phyloP scores from a whole-genome alignment of 805 yeast genomes.

The Blastobotrys parvus region DNA sequence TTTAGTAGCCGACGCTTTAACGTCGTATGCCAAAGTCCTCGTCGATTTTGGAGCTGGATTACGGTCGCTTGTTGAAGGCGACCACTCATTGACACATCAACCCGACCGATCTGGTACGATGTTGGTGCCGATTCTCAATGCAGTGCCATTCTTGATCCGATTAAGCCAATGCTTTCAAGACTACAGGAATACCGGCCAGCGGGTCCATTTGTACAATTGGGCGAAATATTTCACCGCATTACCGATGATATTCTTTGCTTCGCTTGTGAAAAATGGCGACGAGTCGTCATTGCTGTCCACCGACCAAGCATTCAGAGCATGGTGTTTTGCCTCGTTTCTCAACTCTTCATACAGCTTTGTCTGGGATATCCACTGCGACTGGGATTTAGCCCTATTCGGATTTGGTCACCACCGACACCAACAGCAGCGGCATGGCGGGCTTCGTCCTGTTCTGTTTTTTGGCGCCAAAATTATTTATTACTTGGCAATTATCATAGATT shows the following conservation, averaged over 20 bases:
- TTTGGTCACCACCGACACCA: too few species aligned
- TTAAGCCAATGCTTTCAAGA: slow-evolving; percentile 77
- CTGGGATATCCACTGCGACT: slow-evolving; percentile 89
- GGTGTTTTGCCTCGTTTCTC: slow-evolving; percentile 38
- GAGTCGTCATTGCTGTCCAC: slow-evolving; percentile 8
- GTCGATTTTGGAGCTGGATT: slow-evolving; percentile 59
- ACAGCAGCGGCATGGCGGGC: slow-evolving; percentile 13
- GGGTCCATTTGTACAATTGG: slow-evolving; percentile 58
- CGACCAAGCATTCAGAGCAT: slow-evolving; percentile 14
- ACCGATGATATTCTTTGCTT: slow-evolving; percentile 39
- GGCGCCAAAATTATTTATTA: slow-evolving; percentile 37
- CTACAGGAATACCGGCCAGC: slow-evolving; percentile 42
- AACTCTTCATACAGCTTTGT: slow-evolving; percentile 71
- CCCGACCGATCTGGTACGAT: slow-evolving; percentile 29
- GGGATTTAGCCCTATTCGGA: slow-evolving; percentile 53
- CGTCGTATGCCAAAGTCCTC: slow-evolving; percentile 69
- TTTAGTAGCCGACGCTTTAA: slow-evolving; percentile 71
- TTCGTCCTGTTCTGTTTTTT: slow-evolving; percentile 24
- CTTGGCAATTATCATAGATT: slow-evolving; percentile 51
- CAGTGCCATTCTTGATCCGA: slow-evolving; percentile 65
- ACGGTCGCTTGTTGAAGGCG: slow-evolving; percentile 36
- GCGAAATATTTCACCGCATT: slow-evolving; percentile 63
- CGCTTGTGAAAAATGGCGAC: slow-evolving; percentile 18
- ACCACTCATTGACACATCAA: slow-evolving; percentile 23
- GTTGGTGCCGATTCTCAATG: slow-evolving; percentile 30